Evolutionary conservation across 2,329 filamentous ascomycete species (phyloP).

Genomic region (Xylaria sp.): DNA sequence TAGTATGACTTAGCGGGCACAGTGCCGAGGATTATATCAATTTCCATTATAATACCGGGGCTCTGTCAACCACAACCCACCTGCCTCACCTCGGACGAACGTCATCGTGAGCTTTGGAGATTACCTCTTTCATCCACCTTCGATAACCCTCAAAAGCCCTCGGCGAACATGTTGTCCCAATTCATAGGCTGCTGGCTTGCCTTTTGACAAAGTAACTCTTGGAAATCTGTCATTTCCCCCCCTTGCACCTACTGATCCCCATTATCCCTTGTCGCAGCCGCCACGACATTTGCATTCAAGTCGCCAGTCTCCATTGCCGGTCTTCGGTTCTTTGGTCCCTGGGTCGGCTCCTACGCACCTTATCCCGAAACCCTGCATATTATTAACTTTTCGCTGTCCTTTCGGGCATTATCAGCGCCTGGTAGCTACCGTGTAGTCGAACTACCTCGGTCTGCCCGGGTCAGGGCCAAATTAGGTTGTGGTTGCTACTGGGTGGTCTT

Average conservation of each 20-base stretch:
- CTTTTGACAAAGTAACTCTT: slow-evolving; percentile 24
- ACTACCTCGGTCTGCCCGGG: background rate
- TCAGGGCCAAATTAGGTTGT: background rate
- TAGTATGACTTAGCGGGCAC: background rate
- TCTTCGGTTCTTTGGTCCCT: background rate
- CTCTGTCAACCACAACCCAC: slow-evolving; percentile 25
- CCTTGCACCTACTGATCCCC: background rate
- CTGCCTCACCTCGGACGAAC: slow-evolving; percentile 18
- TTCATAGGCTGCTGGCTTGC: slow-evolving; percentile 5
- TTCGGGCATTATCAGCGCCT: background rate
- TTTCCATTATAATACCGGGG: background rate
- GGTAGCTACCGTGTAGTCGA: background rate
- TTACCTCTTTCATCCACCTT: slow-evolving; percentile 4
- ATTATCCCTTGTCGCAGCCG: background rate
- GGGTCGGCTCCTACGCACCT: slow-evolving; percentile 8
- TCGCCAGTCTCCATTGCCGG: background rate
- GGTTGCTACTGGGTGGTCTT: background rate
- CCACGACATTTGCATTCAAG: background rate
- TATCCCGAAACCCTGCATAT: slow-evolving; percentile 15
- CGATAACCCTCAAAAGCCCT: slow-evolving; percentile 4
- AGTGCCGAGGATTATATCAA: slow-evolving; percentile 19
- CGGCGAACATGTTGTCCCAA: slow-evolving; percentile 28
- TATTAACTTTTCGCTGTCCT: background rate
- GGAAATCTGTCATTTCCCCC: background rate
- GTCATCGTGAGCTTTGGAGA: slow-evolving; percentile 33